Base-by-base conservation (phyloP, 192 early-diverging fungal species). In the Coemansia sp. region DNA sequence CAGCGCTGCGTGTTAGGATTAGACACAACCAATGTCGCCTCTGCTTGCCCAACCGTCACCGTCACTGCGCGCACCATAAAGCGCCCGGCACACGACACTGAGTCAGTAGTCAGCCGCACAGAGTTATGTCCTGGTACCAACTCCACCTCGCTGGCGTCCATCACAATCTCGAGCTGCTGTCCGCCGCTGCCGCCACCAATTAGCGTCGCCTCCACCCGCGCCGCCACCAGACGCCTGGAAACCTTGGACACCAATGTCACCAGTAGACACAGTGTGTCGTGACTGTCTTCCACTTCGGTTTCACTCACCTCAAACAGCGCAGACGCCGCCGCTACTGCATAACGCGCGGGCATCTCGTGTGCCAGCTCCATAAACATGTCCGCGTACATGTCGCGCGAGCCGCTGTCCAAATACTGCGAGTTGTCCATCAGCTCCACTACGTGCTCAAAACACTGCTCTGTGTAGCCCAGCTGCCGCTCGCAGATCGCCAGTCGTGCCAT, bases 401-500 rank as follows among this genome's bases (percentile, higher is more conserved):
- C 25, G 7, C 56, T 10, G 50, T 69, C 67, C 60, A 66, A 19
- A 20, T 32, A 57, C 39, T 56, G 64, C 19, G 71, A 9, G 33
- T 54, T 54, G 0, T 63, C 63, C 32, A 78, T 32, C 65, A 82
- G 67, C 0, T 72, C 46, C 58, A 71, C 51, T 0, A 68, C 52
- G 33, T 60, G 60, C 20, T 51, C 64, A 46, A 82, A 31, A 51
- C 75, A 68, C 14, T 39, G 10, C 6, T 30, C 50, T 9, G 59
- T 30, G 24, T 62, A 50, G 25, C 80, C 71, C 57, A 74, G 57
- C 1, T 61, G 46, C 39, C 51, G 74, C 69, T 74, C 75, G 42
- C 80, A 82, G 7, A 59, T 32, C 2, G 75, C 75, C 57, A 77
- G 66, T n/a, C 66, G 67, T 30, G 67, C 66, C 30, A 75, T 23